These are phyloP conservation scores for Gelatoporia subvermispora DNA, from an alignment of 768 basidiomycete genomes.

Conservation along the genomic window DNA sequence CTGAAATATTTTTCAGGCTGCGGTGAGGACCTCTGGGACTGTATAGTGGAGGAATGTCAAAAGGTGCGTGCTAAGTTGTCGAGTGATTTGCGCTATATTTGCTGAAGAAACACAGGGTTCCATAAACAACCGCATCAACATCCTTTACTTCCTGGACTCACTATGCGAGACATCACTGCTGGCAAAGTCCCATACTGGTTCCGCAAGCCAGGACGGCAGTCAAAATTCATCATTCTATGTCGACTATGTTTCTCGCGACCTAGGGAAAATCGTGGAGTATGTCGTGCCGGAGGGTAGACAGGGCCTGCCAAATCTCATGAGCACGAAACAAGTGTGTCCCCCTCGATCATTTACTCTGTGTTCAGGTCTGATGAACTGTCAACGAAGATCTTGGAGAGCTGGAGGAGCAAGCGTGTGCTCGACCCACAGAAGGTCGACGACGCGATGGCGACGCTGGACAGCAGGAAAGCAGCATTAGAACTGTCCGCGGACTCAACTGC, in stretches of 20 bases:
- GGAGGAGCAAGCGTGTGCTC: slow-evolving; percentile 80
- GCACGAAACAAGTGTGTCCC: slow-evolving; percentile 71
- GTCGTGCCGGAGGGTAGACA: slow-evolving; percentile 90
- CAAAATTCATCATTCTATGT: slow-evolving; percentile 58
- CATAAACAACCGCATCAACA: slow-evolving; percentile 89
- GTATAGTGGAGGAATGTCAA: slow-evolving; percentile 84
- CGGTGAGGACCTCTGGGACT: slow-evolving; percentile 93
- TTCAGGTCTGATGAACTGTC: not conserved
- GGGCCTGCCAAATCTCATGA: slow-evolving; percentile 82
- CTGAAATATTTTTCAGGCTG: slow-evolving; percentile 81
- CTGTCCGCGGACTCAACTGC: slow-evolving; percentile 12
- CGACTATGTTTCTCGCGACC: slow-evolving; percentile 71
- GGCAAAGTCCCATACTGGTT: slow-evolving; percentile 52
- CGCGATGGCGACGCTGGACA: slow-evolving; percentile 50
- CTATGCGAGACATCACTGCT: slow-evolving; percentile 76
- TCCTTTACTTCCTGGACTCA: slow-evolving; percentile 86
- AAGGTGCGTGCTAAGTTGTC: slow-evolving; percentile 47
- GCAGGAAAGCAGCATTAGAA: slow-evolving; percentile 30
- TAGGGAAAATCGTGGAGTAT: slow-evolving; percentile 69
- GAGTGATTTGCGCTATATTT: not conserved
- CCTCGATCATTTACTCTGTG: no score
- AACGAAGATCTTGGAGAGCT: slow-evolving; percentile 81
- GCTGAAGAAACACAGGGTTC: slow-evolving; percentile 41
- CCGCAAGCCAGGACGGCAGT: slow-evolving; percentile 32
- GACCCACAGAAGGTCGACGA: slow-evolving; percentile 77